Evolutionary conservation across 495 filamentous ascomycete species (phyloP).

Genomic region (Penicillium egyptiacum): DNA sequence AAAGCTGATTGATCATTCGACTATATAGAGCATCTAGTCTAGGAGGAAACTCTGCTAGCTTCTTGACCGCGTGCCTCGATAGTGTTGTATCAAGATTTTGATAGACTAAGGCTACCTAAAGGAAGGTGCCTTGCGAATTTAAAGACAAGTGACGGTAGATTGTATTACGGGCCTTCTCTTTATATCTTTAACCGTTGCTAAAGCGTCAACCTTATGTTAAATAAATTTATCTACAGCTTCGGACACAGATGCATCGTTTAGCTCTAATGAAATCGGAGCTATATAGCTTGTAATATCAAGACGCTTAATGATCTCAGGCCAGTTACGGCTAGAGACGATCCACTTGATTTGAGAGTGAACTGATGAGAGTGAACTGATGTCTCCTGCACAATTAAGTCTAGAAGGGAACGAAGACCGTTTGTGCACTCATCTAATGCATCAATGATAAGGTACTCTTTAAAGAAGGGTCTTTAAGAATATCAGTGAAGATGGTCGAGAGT

Average conservation of each 20-base stretch:
- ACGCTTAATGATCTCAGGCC: too few relatives aligned
- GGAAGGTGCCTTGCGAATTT: constrained; percentile 34
- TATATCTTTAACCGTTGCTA: constrained; percentile 10
- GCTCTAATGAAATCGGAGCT: constrained; percentile 21
- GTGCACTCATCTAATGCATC: too few relatives aligned
- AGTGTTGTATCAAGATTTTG: constrained; percentile 12
- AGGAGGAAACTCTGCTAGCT: constrained; percentile 14
- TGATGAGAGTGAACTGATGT: too few relatives aligned
- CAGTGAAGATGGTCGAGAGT: constrained; percentile 29
- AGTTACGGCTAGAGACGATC: too few relatives aligned
- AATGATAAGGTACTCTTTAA: constrained; percentile 24
- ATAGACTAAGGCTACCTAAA: constrained; percentile 38
- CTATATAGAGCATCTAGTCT: constrained; percentile 17
- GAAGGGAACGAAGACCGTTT: too few relatives aligned
- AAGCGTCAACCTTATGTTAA: constrained; percentile 26
- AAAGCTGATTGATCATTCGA: constrained; percentile 19
- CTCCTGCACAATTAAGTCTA: too few relatives aligned
- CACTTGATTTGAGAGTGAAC: too few relatives aligned
- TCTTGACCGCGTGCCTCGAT: not conserved
- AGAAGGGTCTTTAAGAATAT: constrained; percentile 35
- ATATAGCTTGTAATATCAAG: not conserved
- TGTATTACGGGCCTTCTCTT: not conserved
- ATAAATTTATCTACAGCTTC: constrained; percentile 34
- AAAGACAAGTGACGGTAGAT: constrained; percentile 18
- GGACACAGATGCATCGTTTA: constrained; percentile 22